Evolutionary conservation across 225 moss, liverwort and hornwort species (phyloP), one percentile per base, ranked within the genome.

Genomic region (Climacium dendroides): DNA sequence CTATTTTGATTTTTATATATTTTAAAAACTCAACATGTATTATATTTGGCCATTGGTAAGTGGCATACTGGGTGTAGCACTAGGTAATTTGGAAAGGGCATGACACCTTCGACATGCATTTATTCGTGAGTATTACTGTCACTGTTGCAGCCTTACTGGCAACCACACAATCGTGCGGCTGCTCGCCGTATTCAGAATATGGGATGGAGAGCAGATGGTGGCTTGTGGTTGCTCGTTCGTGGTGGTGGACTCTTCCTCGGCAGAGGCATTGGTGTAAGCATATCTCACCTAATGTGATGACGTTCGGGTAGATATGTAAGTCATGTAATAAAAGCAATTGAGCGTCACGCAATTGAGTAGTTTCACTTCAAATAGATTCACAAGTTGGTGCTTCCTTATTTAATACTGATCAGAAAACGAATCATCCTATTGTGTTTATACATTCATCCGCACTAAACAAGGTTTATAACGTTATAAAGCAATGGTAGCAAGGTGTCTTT

Each of bases 161-260:
- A 92, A 87, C 96, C 96, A 53, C 96, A 96, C 82, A 96, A 96
- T 88, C 93, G 96, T 60, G 87, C 93, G 13, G 92, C 94, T 78
- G 94, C 95, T 37, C 94, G 97, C 47, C 94, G 98, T 88, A 97
- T 98, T 87, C 98, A 98, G 85, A 98, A 94, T 85, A 98, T 97
- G 98, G 98, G 98, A 63, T 98, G 97, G 96, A 93, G 97, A 86
- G 97, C 97, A 75, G 98, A 98, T 84, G 98, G 98, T 83, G 97
- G 97, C 45, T 86, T 98, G 91, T 98, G 97, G 98, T 85, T 98
- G 82, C 95, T 97, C 63, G 97, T 96, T 30, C 96, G 97, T 78
- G 97, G 98, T 75, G 98, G 97, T 48, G 98, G 98, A 39, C 96
- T 98, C 50, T 95, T 87, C 70, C 91, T 98, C 85, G 96, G 97